Evolutionary conservation across 169 alveolate species (phyloP).

Genomic region (Cryptosporidium felis): DNA sequence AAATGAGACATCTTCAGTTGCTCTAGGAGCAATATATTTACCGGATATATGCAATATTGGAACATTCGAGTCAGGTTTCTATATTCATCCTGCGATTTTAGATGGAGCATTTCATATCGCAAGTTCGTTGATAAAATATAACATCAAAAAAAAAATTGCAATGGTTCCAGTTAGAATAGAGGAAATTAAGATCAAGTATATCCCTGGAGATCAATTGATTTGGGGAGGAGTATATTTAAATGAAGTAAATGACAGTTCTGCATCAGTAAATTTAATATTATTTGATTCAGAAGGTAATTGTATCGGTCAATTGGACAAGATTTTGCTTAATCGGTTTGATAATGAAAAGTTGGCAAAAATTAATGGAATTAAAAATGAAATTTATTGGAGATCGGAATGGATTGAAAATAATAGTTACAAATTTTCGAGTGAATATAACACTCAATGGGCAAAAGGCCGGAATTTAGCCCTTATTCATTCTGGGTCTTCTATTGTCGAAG

Average conservation of each 20-base stretch:
- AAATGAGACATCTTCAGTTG: constrained; percentile 70
- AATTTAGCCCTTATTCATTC: constrained; percentile 2
- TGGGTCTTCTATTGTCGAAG: neutral
- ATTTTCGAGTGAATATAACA: neutral
- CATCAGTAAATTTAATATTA: constrained; percentile 29
- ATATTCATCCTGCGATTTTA: constrained; percentile 77
- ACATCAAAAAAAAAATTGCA: constrained; percentile 6
- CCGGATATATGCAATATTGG: constrained; percentile 67
- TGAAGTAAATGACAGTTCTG: constrained; percentile 12
- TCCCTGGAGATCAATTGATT: constrained; percentile 26
- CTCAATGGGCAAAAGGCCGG: neutral
- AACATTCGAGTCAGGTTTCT: constrained; percentile 75
- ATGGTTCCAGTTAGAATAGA: constrained; percentile 80
- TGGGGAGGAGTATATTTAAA: constrained; percentile 71
- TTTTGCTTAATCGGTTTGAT: neutral
- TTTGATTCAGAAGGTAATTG: constrained; percentile 37
- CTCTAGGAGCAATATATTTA: constrained; percentile 61
- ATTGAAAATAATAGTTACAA: neutral
- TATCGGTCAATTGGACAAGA: constrained; percentile 14
- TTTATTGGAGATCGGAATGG: constrained; percentile 55
- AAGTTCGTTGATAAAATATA: constrained; percentile 42
- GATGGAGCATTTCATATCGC: constrained; percentile 80
- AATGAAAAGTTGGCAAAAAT: neutral
- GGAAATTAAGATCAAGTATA: constrained; percentile 28
- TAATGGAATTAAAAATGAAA: neutral